Conservation (phyloP, 257 asterid genomes). For the Primulina huaijiensis region DNA sequence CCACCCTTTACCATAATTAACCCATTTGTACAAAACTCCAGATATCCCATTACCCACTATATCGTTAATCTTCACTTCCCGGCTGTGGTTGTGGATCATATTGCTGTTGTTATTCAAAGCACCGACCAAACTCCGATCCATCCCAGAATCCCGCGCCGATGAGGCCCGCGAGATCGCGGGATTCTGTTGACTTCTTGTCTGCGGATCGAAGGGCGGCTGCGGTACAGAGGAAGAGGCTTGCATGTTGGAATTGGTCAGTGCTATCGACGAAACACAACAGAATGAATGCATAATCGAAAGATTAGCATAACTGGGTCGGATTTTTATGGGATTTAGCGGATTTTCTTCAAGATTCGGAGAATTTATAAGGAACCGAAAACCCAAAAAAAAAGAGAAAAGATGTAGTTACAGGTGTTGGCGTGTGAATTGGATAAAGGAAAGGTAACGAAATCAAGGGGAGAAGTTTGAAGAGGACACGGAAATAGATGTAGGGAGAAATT, state of each 20-base stretch:
- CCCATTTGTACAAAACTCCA: conserved; percentile 86
- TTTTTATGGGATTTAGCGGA: background rate
- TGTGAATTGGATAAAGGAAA: too few relatives aligned
- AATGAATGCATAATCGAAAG: background rate
- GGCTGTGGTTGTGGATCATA: conserved; percentile 27
- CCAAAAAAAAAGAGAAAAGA: background rate
- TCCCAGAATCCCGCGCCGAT: background rate
- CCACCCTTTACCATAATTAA: conserved; percentile 95
- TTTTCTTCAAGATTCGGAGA: background rate
- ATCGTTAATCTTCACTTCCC: conserved; percentile 69
- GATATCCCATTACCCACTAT: conserved; percentile 81
- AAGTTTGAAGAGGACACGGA: background rate
- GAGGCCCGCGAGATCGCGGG: background rate
- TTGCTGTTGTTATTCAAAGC: conserved; percentile 16
- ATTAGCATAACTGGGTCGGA: background rate
- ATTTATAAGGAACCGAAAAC: background rate
- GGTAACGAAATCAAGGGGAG: too few relatives aligned
- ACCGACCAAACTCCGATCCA: background rate
- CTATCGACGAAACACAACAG: background rate
- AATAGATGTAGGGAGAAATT: background rate
- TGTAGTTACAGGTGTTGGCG: background rate
- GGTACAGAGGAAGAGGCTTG: background rate
- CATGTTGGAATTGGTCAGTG: background rate
- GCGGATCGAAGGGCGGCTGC: background rate
- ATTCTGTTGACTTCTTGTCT: background rate